Evolutionary conservation across 768 basidiomycete genomes (phyloP).

Genomic region (Panaeolus papilionaceus): DNA sequence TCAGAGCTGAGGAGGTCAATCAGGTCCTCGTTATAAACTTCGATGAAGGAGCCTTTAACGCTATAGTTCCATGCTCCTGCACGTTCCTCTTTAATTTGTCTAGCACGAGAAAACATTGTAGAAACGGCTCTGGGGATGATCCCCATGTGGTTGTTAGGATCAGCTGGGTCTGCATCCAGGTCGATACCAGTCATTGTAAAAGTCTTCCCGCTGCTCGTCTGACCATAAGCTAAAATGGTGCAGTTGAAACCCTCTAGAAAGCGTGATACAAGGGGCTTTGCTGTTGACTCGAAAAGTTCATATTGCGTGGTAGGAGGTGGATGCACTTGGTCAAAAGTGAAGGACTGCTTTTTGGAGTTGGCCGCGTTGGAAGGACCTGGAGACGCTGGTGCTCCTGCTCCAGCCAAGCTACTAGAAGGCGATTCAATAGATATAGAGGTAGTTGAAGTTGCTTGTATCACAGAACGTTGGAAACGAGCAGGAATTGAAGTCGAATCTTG

Average conservation of each 20-base stretch:
- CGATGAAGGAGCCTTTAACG: slow-evolving; percentile 92
- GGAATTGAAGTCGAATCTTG: slow-evolving; percentile 90
- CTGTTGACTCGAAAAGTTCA: slow-evolving; percentile 84
- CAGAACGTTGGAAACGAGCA: slow-evolving; percentile 90
- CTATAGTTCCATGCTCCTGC: slow-evolving; percentile 76
- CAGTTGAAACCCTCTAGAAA: slow-evolving; percentile 97
- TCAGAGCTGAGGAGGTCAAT: slow-evolving; percentile 90
- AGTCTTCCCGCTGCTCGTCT: slow-evolving; percentile 96
- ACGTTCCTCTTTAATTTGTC: slow-evolving; percentile 79
- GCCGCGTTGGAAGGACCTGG: slow-evolving; percentile 50
- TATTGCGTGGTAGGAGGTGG: slow-evolving; percentile 85
- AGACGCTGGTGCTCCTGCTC: slow-evolving; percentile 56
- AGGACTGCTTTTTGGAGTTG: slow-evolving; percentile 79
- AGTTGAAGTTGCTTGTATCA: slow-evolving; percentile 78
- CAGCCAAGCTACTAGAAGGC: slow-evolving; percentile 54
- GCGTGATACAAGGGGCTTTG: slow-evolving; percentile 82
- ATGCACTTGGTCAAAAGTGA: slow-evolving; percentile 95
- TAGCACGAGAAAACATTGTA: slow-evolving; percentile 82
- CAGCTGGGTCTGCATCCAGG: slow-evolving; percentile 85
- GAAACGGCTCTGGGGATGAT: slow-evolving; percentile 95
- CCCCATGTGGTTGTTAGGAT: slow-evolving; percentile 86
- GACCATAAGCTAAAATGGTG: slow-evolving; percentile 97
- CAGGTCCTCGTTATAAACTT: slow-evolving; percentile 99
- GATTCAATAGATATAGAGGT: slow-evolving; percentile 88
- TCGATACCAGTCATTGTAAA: slow-evolving; percentile 98